A percentile compares a stretch with the other conserved stretches of the same genome.
phyloP scores from a whole-genome alignment of 345 rosid species.

The Salix brachista region DNA sequence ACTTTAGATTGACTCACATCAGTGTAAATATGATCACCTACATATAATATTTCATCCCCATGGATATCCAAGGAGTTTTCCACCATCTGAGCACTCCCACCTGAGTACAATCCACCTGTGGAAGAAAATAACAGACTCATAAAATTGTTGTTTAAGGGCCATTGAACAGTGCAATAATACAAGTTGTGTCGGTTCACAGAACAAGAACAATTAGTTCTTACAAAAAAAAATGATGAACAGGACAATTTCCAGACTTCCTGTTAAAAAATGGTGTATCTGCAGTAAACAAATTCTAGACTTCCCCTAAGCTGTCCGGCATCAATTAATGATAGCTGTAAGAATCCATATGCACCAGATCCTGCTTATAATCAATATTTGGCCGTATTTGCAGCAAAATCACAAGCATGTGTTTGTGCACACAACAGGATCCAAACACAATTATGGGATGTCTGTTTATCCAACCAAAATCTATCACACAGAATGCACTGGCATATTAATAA shows the following conservation, averaged over 20 bases:
- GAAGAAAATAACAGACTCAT: conserved; percentile 13
- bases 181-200: not conserved
- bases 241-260: not conserved
- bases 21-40: conserved; percentile 94
- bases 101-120: conserved; percentile 82
- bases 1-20: conserved; percentile 95
- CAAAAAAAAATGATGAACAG: not conserved
- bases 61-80: conserved; percentile 81
- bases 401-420: not conserved
- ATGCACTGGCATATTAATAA: not conserved
- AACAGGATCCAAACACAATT: not conserved
- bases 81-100: conserved; percentile 96
- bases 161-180: not conserved
- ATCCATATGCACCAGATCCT: not conserved
- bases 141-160: not conserved
- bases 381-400: not conserved
- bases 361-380: not conserved
- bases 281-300: not conserved
- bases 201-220: not conserved
- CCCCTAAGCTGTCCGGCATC: no score
- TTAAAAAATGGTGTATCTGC: not conserved
- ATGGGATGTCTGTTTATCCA: not conserved
- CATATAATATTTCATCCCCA: conserved; percentile 94
- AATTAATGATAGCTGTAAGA: not conserved
- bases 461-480: not conserved